These are phyloP conservation scores for Penstemon davidsonii DNA, from an alignment of 257 asterid species.

Conservation along the genomic window DNA sequence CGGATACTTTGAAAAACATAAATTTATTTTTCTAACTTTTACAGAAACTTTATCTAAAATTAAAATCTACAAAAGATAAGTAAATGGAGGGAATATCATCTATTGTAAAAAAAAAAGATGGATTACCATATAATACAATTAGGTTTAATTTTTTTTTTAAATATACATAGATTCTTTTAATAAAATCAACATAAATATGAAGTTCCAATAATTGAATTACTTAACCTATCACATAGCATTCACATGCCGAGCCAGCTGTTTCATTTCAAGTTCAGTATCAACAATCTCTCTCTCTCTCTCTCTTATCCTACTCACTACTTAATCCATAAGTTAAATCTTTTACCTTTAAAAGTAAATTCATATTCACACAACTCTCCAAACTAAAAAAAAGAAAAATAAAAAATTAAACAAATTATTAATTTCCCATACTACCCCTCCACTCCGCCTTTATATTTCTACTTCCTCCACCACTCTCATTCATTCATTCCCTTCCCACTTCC, in stretches of 20 bases:
- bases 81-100: too few species aligned
- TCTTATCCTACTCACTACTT: neutral
- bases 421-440: constrained; percentile 23
- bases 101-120: too few species aligned
- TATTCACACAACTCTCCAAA: neutral
- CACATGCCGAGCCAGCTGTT: constrained; percentile 17
- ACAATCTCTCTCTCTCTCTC: neutral
- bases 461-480: neutral
- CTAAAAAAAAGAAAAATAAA: neutral
- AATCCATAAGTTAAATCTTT: too few species aligned
- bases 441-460: constrained; percentile 22
- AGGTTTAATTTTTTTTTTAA: too few species aligned
- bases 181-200: too few species aligned
- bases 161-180: too few species aligned
- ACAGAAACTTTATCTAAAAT: too few species aligned
- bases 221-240: constrained; percentile 16
- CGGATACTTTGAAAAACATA: too few species aligned
- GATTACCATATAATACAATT: too few species aligned
- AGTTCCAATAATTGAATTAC: too few species aligned
- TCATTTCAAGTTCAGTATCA: neutral
- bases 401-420: neutral
- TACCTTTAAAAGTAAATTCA: neutral
- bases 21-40: too few species aligned
- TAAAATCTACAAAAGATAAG: too few species aligned
- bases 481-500: neutral